phyloP scores from a whole-genome alignment of 2,329 filamentous ascomycete species.

The Aspergillus carbonarius region DNA sequence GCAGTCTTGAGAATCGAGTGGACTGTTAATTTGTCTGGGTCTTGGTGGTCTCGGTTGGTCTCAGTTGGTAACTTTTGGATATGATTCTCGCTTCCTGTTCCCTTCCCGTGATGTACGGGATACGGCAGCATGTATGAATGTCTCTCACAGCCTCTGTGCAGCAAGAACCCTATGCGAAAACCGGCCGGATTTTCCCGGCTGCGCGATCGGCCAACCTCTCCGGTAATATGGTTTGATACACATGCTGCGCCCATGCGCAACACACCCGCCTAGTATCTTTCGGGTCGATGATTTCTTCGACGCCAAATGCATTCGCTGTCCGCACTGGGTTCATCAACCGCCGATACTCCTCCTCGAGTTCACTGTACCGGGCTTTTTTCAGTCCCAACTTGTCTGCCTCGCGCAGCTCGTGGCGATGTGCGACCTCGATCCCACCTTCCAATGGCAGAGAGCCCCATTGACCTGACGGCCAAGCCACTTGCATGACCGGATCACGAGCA shows the following conservation, averaged over 20 bases:
- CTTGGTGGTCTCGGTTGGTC: neutral
- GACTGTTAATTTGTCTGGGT: neutral
- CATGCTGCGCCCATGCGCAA: conserved; percentile 56
- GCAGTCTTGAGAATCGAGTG: neutral
- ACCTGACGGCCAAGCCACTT: conserved; percentile 64
- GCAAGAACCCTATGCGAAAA: conserved; percentile 28
- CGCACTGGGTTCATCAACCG: conserved; percentile 64
- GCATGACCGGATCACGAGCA: conserved; percentile 59
- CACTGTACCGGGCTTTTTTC: conserved; percentile 53
- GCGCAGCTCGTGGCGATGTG: conserved; percentile 59
- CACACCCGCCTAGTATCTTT: conserved; percentile 57
- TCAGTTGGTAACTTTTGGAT: too few relatives aligned
- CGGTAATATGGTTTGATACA: conserved; percentile 55
- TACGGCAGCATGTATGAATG: too few relatives aligned
- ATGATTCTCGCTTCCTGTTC: too few relatives aligned
- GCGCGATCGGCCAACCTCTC: conserved; percentile 48
- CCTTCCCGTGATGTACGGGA: too few relatives aligned
- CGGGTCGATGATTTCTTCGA: conserved; percentile 66
- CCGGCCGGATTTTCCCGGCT: conserved; percentile 44
- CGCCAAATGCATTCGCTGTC: conserved; percentile 62
- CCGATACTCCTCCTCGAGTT: conserved; percentile 60
- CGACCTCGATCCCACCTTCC: conserved; percentile 65
- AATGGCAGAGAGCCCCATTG: conserved; percentile 63
- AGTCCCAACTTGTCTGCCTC: conserved; percentile 53
- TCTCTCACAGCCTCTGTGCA: too few relatives aligned